Conservation (phyloP, 2,329 filamentous ascomycete species). For the Xylariaceae sp. region DNA sequence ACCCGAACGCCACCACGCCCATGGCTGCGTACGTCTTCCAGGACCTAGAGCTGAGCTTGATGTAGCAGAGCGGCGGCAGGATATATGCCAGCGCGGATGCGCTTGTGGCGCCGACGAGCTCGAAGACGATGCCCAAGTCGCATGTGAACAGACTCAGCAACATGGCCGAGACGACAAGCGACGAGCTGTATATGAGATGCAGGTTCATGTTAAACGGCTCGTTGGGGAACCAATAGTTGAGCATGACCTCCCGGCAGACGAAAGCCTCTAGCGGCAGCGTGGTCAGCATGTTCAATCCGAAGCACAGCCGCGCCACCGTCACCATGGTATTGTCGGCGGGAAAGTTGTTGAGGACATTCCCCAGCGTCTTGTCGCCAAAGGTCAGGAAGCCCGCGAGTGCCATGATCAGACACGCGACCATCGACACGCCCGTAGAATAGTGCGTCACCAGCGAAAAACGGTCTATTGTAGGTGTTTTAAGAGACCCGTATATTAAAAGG, state of each 20-base stretch:
- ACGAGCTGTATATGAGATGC: slow-evolving; percentile 81
- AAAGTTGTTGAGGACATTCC: slow-evolving; percentile 98
- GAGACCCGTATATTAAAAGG: slow-evolving; percentile 92
- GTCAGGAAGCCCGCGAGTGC: slow-evolving; percentile 85
- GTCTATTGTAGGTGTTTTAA: slow-evolving; percentile 90
- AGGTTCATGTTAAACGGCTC: slow-evolving; percentile 76
- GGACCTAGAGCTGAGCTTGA: slow-evolving; percentile 78
- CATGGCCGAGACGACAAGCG: slow-evolving; percentile 76
- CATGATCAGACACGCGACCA: slow-evolving; percentile 87
- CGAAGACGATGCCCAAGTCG: slow-evolving; percentile 90
- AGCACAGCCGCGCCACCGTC: slow-evolving; percentile 90
- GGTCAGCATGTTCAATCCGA: slow-evolving; percentile 98
- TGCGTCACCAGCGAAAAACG: slow-evolving; percentile 92
- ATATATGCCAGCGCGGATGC: slow-evolving; percentile 95
- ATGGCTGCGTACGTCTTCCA: slow-evolving; percentile 71
- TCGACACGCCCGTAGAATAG: slow-evolving; percentile 84
- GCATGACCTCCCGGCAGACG: slow-evolving; percentile 94
- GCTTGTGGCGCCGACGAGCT: slow-evolving; percentile 91
- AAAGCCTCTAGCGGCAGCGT: slow-evolving; percentile 95
- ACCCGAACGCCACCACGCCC: slow-evolving; percentile 72
- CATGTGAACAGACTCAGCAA: slow-evolving; percentile 77
- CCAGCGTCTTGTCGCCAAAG: slow-evolving; percentile 86
- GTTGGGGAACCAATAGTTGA: slow-evolving; percentile 69
- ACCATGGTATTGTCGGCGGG: slow-evolving; percentile 86
- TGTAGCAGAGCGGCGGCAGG: slow-evolving; percentile 87